phyloP scores from a whole-genome alignment of 2,329 filamentous ascomycete genomes.

The Diaporthe citri region DNA sequence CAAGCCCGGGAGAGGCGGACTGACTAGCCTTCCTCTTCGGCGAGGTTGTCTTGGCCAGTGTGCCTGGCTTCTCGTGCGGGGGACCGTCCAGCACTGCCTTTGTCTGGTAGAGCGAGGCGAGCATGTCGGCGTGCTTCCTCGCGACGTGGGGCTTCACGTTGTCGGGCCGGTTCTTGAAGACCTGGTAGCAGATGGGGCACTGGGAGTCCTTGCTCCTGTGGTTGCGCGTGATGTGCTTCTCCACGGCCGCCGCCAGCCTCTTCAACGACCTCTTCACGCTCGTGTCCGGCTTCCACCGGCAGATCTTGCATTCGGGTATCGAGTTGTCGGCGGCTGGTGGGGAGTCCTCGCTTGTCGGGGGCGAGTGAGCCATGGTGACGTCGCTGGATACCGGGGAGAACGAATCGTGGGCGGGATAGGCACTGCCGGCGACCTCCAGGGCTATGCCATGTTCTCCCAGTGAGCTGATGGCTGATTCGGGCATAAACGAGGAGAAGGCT shows the following conservation, averaged over 20 bases:
- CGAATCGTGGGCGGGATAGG: too few relatives aligned
- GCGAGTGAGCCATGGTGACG: not conserved
- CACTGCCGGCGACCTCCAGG: too few relatives aligned
- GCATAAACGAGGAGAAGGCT: not conserved
- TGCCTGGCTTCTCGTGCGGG: too few relatives aligned
- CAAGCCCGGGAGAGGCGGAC: too few relatives aligned
- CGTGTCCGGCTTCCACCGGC: not conserved
- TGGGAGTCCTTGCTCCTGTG: not conserved
- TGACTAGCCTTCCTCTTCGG: too few relatives aligned
- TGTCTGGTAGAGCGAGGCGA: not conserved
- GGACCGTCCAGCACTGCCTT: too few relatives aligned
- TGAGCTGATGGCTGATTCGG: too few relatives aligned
- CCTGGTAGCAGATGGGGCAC: not conserved
- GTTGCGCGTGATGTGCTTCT: slow-evolving; percentile 22
- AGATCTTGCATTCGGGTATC: not conserved
- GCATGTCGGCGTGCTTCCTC: not conserved
- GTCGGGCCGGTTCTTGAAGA: slow-evolving; percentile 12
- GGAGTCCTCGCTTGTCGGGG: too few relatives aligned
- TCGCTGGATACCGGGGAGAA: not conserved
- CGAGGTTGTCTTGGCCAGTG: too few relatives aligned
- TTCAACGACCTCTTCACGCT: not conserved
- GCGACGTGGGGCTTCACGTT: slow-evolving; percentile 12
- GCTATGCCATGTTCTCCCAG: too few relatives aligned
- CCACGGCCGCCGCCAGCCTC: not conserved
- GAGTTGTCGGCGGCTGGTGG: too few relatives aligned